Evolutionary conservation across 768 basidiomycete genomes (phyloP).

Genomic region (Amanita rimosa): DNA sequence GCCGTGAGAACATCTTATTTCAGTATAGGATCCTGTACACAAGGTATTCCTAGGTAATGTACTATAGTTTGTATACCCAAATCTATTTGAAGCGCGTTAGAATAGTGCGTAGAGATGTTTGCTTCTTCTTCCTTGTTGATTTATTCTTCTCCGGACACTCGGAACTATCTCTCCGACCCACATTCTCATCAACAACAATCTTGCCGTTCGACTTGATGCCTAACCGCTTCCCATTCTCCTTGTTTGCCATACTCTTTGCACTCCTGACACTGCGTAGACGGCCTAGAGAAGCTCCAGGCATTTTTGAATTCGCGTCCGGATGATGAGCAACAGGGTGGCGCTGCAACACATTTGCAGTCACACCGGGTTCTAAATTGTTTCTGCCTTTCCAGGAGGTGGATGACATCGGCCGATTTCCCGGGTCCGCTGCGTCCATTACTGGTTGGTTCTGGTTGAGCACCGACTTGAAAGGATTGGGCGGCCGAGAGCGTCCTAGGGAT

Average conservation of each 20-base stretch:
- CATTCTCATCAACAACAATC: conserved; percentile 1
- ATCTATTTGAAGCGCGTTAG: conserved; percentile 4
- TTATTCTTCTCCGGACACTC: not conserved
- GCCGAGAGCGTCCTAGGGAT: not conserved
- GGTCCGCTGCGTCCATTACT: not conserved
- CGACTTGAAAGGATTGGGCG: conserved; percentile 1
- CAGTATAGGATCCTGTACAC: too few relatives aligned
- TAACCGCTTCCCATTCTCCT: conserved; percentile 2
- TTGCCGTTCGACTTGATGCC: not conserved
- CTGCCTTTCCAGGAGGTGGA: not conserved
- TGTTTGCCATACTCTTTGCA: not conserved
- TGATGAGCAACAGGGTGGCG: conserved; percentile 1
- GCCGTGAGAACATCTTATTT: not conserved
- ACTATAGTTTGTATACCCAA: not conserved
- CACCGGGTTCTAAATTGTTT: not conserved
- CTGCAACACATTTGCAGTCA: not conserved
- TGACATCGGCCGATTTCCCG: not conserved
- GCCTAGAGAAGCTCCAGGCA: not conserved
- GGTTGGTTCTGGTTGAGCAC: not conserved
- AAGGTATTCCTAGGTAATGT: too few relatives aligned
- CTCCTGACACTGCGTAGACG: not conserved
- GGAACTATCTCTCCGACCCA: conserved; percentile 1
- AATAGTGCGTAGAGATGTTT: conserved; percentile 3
- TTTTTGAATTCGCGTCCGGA: not conserved
- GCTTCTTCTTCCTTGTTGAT: conserved; percentile 1